Evolutionary conservation across 345 rosid species (phyloP).

Genomic region (Rubroshorea leprosula): DNA sequence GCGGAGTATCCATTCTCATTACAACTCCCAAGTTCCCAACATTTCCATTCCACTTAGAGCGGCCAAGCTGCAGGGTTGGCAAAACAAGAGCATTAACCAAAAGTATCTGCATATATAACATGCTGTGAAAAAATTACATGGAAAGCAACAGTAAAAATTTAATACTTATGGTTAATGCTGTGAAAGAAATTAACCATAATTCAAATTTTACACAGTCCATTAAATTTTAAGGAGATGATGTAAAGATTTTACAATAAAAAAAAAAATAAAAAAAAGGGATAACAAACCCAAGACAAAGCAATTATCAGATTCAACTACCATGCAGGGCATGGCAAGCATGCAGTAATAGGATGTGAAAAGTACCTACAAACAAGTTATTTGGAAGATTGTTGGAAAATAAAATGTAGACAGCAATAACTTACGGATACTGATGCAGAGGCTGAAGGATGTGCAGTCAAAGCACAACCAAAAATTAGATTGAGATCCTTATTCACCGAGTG

Average conservation of each 20-base stretch:
- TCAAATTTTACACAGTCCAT: no score
- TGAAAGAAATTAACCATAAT: background rate
- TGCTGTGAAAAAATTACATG: no score
- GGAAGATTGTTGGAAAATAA: background rate
- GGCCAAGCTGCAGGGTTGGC: conserved; percentile 53
- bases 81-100: background rate
- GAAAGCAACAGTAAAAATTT: no score
- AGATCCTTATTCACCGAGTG: conserved; percentile 77
- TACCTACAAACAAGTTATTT: background rate
- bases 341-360: background rate
- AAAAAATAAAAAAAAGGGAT: no score
- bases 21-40: conserved; percentile 81
- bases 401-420: conserved; percentile 21
- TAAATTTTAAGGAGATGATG: background rate
- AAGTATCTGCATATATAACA: background rate
- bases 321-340: no score
- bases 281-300: background rate
- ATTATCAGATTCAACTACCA: no score
- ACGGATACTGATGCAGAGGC: conserved; percentile 76
- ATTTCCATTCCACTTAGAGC: conserved; percentile 94
- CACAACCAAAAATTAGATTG: conserved; percentile 73
- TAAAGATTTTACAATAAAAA: no score
- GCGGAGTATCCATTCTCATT: conserved; percentile 63
- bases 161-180: background rate
- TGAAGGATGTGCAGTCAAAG: conserved; percentile 58